Conservation (phyloP, 345 rosid species). For the Arabidopsis thaliana region DNA sequence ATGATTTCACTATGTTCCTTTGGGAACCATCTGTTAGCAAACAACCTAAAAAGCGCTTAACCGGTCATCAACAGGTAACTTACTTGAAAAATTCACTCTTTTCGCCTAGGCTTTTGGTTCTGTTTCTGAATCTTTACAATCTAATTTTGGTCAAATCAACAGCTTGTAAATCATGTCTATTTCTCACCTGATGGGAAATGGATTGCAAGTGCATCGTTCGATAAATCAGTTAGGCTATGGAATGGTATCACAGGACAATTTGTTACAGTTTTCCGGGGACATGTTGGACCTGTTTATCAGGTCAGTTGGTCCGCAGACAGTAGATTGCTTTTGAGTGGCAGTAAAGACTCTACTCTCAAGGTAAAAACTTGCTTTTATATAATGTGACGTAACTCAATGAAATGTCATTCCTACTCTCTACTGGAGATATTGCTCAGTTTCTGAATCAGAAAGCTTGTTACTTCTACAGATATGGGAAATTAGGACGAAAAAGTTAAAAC, state of each 20-base stretch:
- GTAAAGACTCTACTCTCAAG: conserved; percentile 97
- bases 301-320: conserved; percentile 99
- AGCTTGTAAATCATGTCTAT: conserved; percentile 94
- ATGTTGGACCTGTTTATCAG: conserved; percentile 95
- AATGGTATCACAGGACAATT: conserved; percentile 86
- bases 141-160: conserved; percentile 36
- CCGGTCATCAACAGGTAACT: conserved; percentile 89
- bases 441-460: conserved; percentile 19
- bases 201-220: conserved; percentile 98
- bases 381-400: neutral
- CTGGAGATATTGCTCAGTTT: conserved; percentile 1
- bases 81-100: neutral
- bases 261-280: conserved; percentile 85
- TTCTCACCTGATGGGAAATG: conserved; percentile 98
- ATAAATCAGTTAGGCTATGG: conserved; percentile 92
- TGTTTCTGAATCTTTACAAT: neutral
- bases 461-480: conserved; percentile 80
- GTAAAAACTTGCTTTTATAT: conserved; percentile 43
- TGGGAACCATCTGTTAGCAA: conserved; percentile 92
- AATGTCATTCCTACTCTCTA: conserved; percentile 13
- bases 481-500: conserved; percentile 75
- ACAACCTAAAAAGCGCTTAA: conserved; percentile 78
- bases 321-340: conserved; percentile 93
- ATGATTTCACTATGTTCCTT: conserved; percentile 94
- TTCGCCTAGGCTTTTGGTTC: neutral